Evolutionary conservation across 2,329 filamentous ascomycete species (phyloP).

Genomic region (Aspergillus oerlinghausenensis): DNA sequence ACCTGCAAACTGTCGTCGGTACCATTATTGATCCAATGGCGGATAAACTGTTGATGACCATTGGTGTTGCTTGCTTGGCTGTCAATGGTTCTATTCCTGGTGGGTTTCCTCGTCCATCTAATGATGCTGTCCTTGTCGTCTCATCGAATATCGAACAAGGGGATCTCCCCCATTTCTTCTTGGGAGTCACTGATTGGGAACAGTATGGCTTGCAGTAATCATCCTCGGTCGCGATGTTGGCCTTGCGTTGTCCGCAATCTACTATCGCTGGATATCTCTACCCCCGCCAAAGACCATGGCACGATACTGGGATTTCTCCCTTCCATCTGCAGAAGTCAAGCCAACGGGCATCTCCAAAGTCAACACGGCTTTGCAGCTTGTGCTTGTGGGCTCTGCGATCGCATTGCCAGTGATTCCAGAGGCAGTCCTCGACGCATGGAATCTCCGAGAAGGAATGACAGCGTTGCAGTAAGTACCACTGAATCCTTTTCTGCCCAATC

Average conservation of each 20-base stretch:
- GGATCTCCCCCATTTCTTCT: not conserved
- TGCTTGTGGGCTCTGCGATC: conserved; percentile 78
- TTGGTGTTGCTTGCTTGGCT: conserved; percentile 79
- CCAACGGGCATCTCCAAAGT: conserved; percentile 51
- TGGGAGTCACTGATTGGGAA: not conserved
- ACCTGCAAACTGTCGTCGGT: conserved; percentile 87
- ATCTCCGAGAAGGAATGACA: conserved; percentile 58
- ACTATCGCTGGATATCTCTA: conserved; percentile 92
- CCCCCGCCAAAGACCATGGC: conserved; percentile 88
- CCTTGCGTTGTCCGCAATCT: conserved; percentile 79
- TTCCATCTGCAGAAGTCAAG: conserved; percentile 54
- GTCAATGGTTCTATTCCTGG: conserved; percentile 75
- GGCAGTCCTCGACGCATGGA: conserved; percentile 50
- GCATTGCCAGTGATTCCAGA: conserved; percentile 67
- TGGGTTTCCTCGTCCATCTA: conserved; percentile 39
- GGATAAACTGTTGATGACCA: conserved; percentile 93
- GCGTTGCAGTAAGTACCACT: conserved; percentile 40
- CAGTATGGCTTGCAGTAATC: conserved; percentile 81
- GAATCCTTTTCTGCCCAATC: not conserved
- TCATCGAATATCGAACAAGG: not conserved
- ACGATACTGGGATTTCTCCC: conserved; percentile 94
- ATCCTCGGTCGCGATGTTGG: conserved; percentile 86
- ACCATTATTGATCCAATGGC: conserved; percentile 96
- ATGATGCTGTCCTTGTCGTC: conserved; percentile 1
- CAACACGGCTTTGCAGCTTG: conserved; percentile 89